Percentiles rank a stretch among this genome's conserved stretches.
Evolutionary conservation across 768 basidiomycete genomes (phyloP).

Genomic region (Kwoniella bestiolae): DNA sequence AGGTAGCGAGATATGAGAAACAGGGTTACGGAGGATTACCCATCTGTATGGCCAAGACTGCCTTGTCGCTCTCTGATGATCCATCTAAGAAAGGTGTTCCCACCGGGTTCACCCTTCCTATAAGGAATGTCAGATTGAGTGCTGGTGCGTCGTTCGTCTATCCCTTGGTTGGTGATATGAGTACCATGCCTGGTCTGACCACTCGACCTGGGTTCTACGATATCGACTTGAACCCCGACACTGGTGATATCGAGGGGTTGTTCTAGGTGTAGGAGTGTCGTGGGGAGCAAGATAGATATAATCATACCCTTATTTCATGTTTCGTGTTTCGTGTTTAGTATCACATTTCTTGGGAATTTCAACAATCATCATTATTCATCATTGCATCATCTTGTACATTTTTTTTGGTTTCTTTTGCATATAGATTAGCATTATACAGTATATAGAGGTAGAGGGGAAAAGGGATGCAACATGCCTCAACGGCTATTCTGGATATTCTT

Average conservation of each 20-base stretch:
- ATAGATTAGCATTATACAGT: background rate
- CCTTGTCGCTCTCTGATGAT: conserved; percentile 96
- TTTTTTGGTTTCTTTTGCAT: conserved; percentile 2
- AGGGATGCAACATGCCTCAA: conserved; percentile 25
- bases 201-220: conserved; percentile 75
- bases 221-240: conserved; percentile 61
- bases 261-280: conserved; percentile 63
- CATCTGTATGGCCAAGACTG: conserved; percentile 98
- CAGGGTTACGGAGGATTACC: conserved; percentile 66
- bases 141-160: conserved; percentile 97
- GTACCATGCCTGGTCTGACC: conserved; percentile 94
- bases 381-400: conserved; percentile 10
- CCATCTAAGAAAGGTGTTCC: conserved; percentile 88
- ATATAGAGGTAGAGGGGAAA: background rate
- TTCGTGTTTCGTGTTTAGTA: background rate
- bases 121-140: conserved; percentile 81
- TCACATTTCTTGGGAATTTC: conserved; percentile 10
- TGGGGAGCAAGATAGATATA: background rate
- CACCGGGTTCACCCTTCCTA: conserved; percentile 88
- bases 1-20: conserved; percentile 86
- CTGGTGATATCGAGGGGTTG: conserved; percentile 80
- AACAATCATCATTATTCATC: conserved; percentile 10
- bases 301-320: conserved; percentile 8
- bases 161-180: conserved; percentile 84
- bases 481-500: no score